Conservation (phyloP, 495 filamentous ascomycete species). For the Trichoderma erinaceum region DNA sequence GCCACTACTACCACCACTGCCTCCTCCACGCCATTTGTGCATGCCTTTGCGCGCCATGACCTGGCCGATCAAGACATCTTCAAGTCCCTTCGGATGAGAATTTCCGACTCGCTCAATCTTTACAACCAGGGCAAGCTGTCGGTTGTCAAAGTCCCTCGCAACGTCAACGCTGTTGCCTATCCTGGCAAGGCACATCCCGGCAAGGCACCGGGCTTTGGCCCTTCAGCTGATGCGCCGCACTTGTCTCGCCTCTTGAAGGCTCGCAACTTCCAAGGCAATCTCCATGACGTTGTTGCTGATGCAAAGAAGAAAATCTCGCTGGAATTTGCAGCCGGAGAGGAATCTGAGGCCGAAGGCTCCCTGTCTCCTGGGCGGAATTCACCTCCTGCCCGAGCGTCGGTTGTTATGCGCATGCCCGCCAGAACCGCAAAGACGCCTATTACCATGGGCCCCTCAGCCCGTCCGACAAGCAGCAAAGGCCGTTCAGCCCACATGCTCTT, state of each 20-base stretch:
- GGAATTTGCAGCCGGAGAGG: constrained; percentile 43
- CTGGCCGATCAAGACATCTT: constrained; percentile 50
- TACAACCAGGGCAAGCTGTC: constrained; percentile 42
- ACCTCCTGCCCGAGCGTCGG: constrained; percentile 31
- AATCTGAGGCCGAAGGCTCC: constrained; percentile 23
- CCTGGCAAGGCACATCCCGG: constrained; percentile 13
- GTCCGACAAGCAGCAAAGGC: constrained; percentile 52
- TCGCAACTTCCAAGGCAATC: constrained; percentile 56
- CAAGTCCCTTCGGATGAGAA: constrained; percentile 41
- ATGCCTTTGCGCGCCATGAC: constrained; percentile 61
- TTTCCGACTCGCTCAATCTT: constrained; percentile 39
- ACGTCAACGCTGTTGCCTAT: constrained; percentile 6
- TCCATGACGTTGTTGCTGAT: constrained; percentile 53
- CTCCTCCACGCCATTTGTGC: constrained; percentile 50
- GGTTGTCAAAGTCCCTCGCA: constrained; percentile 36
- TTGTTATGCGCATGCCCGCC: constrained; percentile 50
- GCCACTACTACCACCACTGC: constrained; percentile 12
- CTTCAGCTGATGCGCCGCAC: constrained; percentile 66
- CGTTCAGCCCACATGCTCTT: constrained; percentile 19
- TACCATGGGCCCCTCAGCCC: constrained; percentile 33
- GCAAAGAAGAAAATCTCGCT: constrained; percentile 51
- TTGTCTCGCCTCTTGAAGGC: constrained; percentile 65
- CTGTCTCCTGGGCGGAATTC: constrained; percentile 21
- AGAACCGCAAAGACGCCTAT: constrained; percentile 52
- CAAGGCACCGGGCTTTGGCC: constrained; percentile 36